Conservation (phyloP, 75 land plant genomes). For the Picea sitchensis region DNA sequence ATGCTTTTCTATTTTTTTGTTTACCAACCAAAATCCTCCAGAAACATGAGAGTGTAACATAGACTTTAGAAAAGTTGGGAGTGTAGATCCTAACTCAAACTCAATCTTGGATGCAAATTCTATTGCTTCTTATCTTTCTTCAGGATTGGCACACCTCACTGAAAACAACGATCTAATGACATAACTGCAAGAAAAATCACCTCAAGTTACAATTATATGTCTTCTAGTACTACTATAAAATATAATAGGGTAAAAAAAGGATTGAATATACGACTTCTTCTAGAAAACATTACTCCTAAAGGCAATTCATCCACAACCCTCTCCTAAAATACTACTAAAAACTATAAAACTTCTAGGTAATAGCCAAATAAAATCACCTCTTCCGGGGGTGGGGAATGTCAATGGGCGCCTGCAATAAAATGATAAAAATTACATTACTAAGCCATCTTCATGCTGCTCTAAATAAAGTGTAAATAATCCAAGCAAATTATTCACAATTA, state of each 20-base stretch:
- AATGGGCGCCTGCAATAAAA: background rate
- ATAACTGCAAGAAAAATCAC: slow-evolving; percentile 9
- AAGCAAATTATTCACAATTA: no score
- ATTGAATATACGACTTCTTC: no score
- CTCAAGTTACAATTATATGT: no score
- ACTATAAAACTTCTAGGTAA: background rate
- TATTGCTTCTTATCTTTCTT: slow-evolving; percentile 42
- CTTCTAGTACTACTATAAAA: no score
- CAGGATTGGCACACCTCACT: slow-evolving; percentile 40
- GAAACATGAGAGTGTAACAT: slow-evolving; percentile 80
- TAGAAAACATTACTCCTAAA: no score
- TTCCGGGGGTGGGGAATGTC: slow-evolving; percentile 8
- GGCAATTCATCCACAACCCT: background rate
- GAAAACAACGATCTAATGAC: slow-evolving; percentile 24
- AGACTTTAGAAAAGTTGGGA: slow-evolving; percentile 62
- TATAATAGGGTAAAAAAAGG: no score
- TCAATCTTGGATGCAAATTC: slow-evolving; percentile 33
- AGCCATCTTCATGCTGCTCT: no score
- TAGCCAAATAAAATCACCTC: background rate
- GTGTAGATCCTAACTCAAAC: slow-evolving; percentile 24
- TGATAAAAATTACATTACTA: no score
- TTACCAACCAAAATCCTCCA: slow-evolving; percentile 84
- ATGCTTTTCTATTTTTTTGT: background rate
- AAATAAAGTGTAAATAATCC: no score
- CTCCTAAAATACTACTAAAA: background rate